These are phyloP conservation scores for Leishmania mexicana DNA, from an alignment of 208 protist species.

Conservation along the genomic window DNA sequence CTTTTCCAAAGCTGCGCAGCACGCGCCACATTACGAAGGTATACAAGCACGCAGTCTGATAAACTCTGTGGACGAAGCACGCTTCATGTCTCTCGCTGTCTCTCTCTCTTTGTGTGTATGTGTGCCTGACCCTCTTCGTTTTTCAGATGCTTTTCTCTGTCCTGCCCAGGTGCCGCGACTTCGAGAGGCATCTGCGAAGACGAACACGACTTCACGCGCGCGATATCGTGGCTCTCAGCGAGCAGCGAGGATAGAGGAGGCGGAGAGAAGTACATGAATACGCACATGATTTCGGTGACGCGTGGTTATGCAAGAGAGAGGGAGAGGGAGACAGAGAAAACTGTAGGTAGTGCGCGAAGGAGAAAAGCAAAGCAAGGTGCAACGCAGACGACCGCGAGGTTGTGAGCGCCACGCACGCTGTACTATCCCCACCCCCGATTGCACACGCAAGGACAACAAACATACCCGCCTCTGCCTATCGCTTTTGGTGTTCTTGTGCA, in stretches of 20 bases:
- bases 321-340: neutral
- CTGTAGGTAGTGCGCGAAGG: neutral
- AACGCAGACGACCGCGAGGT: neutral
- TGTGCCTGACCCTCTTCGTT: neutral
- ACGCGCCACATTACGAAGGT: neutral
- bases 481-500: neutral
- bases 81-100: neutral
- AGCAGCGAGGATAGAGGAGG: neutral
- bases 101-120: neutral
- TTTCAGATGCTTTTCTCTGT: neutral
- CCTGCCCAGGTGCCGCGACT: too few relatives aligned
- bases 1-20: neutral
- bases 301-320: neutral
- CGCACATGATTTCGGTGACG: neutral
- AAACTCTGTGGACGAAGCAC: neutral
- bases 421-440: neutral
- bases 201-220: neutral
- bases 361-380: neutral
- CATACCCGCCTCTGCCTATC: neutral
- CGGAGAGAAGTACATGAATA: neutral
- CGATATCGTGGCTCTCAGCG: neutral
- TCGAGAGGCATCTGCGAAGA: neutral
- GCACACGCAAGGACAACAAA: neutral
- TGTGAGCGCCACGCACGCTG: neutral
- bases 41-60: neutral